Conservation (phyloP, 768 basidiomycete genomes). For the Kwoniella dendrophila region DNA sequence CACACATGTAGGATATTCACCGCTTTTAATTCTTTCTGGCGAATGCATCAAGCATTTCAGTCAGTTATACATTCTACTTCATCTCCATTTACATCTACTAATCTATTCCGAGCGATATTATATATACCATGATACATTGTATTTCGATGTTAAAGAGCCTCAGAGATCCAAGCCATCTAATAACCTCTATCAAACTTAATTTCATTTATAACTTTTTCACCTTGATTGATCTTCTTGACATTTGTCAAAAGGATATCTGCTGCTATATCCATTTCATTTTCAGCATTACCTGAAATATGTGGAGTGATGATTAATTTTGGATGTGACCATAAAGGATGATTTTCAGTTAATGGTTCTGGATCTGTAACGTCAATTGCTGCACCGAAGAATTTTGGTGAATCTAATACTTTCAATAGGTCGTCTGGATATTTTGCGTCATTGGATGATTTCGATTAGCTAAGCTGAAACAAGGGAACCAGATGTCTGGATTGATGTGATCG, state of each 20-base stretch:
- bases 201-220: constrained; percentile 33
- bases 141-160: too few relatives aligned
- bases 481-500: neutral
- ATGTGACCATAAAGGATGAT: constrained; percentile 55
- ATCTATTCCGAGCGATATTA: too few relatives aligned
- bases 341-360: constrained; percentile 56
- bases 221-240: constrained; percentile 37
- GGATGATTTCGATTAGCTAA: neutral
- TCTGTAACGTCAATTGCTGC: constrained; percentile 56
- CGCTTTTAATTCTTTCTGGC: too few relatives aligned
- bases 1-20: too few relatives aligned
- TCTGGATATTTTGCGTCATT: constrained; percentile 18
- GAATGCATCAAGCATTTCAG: too few relatives aligned
- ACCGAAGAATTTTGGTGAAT: constrained; percentile 38
- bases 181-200: constrained; percentile 44
- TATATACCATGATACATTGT: too few relatives aligned
- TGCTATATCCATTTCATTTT: constrained; percentile 44
- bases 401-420: constrained; percentile 38
- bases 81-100: too few relatives aligned
- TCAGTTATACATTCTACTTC: too few relatives aligned
- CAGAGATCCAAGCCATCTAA: constrained; percentile 7
- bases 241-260: constrained; percentile 50
- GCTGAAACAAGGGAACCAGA: neutral
- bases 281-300: constrained; percentile 52
- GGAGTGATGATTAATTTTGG: constrained; percentile 56